Evolutionary conservation across 2,329 filamentous ascomycete species (phyloP).

Genomic region (Cercospora janseana): DNA sequence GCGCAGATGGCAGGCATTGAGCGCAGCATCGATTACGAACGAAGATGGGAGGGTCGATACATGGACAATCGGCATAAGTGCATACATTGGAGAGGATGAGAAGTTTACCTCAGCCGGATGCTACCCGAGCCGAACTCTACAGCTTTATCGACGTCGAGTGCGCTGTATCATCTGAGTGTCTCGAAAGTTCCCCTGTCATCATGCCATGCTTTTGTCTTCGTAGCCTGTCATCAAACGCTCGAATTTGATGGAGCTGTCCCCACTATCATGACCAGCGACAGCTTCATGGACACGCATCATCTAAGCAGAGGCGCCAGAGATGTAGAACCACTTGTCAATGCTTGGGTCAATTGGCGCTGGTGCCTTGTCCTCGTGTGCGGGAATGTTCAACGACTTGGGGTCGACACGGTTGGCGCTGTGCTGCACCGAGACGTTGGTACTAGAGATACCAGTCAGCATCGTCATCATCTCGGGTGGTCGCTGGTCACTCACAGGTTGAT

Average conservation of each 20-base stretch:
- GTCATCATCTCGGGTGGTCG: slow-evolving; percentile 9
- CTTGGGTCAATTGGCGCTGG: slow-evolving; percentile 89
- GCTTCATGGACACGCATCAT: too few species aligned
- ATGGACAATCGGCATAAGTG: too few species aligned
- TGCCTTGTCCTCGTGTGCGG: slow-evolving; percentile 72
- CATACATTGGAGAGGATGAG: neutral
- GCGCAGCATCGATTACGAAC: too few species aligned
- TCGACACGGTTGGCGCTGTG: slow-evolving; percentile 72
- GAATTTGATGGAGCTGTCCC: too few species aligned
- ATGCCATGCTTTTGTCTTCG: too few species aligned
- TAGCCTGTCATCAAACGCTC: too few species aligned
- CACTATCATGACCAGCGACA: too few species aligned
- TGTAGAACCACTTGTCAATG: slow-evolving; percentile 99
- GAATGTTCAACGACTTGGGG: slow-evolving; percentile 70
- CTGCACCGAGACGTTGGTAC: slow-evolving; percentile 74
- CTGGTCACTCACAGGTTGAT: slow-evolving; percentile 70
- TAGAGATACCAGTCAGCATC: slow-evolving; percentile 39
- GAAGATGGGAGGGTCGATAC: too few species aligned
- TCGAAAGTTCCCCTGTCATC: neutral
- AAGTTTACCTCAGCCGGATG: too few species aligned
- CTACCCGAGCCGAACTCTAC: too few species aligned
- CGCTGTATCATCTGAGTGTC: neutral
- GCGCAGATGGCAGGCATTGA: too few species aligned
- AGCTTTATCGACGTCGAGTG: slow-evolving; percentile 6
- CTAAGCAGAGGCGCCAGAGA: slow-evolving; percentile 74